Percentiles rank a stretch among this genome's conserved stretches.
These are phyloP conservation scores for Moesziomyces sp. DNA, from an alignment of 1,284 basidiomycete species.

Conservation along the genomic window DNA sequence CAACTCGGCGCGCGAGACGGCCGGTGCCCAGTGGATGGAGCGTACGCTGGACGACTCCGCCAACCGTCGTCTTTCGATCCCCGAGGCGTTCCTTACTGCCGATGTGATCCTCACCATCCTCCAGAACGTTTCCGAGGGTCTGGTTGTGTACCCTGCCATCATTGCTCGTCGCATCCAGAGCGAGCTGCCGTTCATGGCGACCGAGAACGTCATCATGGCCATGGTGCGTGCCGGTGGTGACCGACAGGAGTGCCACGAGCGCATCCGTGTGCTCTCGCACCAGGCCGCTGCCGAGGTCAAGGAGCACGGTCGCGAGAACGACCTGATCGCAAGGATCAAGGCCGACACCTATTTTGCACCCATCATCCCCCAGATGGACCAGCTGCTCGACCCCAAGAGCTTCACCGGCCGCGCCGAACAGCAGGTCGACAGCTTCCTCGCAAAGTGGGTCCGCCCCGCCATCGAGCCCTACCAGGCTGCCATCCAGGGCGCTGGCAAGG, in stretches of 20 bases:
- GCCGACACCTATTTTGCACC: slow-evolving; percentile 76
- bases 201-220: slow-evolving; percentile 99
- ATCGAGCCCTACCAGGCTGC: slow-evolving; percentile 76
- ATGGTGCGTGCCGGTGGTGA: slow-evolving; percentile 94
- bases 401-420: slow-evolving; percentile 62
- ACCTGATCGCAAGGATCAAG: slow-evolving; percentile 88
- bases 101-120: slow-evolving; percentile 95
- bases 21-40: slow-evolving; percentile 67
- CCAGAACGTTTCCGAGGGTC: slow-evolving; percentile 95
- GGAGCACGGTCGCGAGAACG: slow-evolving; percentile 92
- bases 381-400: slow-evolving; percentile 55
- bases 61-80: slow-evolving; percentile 93
- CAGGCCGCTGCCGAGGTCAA: slow-evolving; percentile 95
- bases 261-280: slow-evolving; percentile 94
- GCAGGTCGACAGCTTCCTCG: slow-evolving; percentile 74
- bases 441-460: slow-evolving; percentile 89
- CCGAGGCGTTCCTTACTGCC: slow-evolving; percentile 95
- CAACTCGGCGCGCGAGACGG: slow-evolving; percentile 70
- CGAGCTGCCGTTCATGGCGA: slow-evolving; percentile 95
- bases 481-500: slow-evolving; percentile 74
- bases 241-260: slow-evolving; percentile 95
- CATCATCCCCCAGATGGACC: slow-evolving; percentile 71
- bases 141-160: slow-evolving; percentile 97
- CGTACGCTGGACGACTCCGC: slow-evolving; percentile 74
- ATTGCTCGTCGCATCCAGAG: slow-evolving; percentile 90